phyloP scores from a whole-genome alignment of 192 early-diverging fungal species.

The Coemansia erecta region DNA sequence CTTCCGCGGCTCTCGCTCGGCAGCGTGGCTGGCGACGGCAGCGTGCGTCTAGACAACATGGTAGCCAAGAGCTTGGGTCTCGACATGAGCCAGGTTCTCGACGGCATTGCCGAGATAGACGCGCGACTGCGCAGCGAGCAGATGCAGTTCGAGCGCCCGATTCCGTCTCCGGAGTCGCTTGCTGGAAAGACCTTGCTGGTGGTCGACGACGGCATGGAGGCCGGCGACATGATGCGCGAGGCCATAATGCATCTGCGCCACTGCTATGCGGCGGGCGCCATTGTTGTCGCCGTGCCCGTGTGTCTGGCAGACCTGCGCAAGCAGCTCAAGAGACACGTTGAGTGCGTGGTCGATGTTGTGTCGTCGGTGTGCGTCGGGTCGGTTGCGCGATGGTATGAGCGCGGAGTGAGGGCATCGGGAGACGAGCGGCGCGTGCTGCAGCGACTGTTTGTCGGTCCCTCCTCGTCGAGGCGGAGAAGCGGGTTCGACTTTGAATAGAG shows the following conservation, averaged over 20 bases:
- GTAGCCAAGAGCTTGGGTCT: slow-evolving; percentile 34
- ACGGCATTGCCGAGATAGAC: slow-evolving; percentile 18
- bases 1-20: slow-evolving; percentile 49
- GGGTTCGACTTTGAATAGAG: slow-evolving; percentile 23
- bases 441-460: slow-evolving; percentile 25
- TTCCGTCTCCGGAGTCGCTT: slow-evolving; percentile 7
- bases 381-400: slow-evolving; percentile 38
- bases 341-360: slow-evolving; percentile 41
- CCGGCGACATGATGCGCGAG: slow-evolving; percentile 53
- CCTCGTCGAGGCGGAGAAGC: slow-evolving; percentile 1
- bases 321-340: slow-evolving; percentile 38
- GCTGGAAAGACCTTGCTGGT: slow-evolving; percentile 35
- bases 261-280: slow-evolving; percentile 19
- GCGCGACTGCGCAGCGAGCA: slow-evolving; percentile 25
- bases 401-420: slow-evolving; percentile 16
- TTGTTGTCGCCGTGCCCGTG: slow-evolving; percentile 52
- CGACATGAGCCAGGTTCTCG: slow-evolving; percentile 1
- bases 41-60: slow-evolving; percentile 44
- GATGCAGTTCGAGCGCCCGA: slow-evolving; percentile 15
- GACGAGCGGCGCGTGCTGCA: slow-evolving; percentile 25
- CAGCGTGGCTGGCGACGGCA: slow-evolving; percentile 52
- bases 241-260: slow-evolving; percentile 49
- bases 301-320: slow-evolving; percentile 51
- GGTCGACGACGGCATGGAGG: slow-evolving; percentile 52
- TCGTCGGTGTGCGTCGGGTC: slow-evolving; percentile 44